Base-by-base conservation (phyloP, 1,139 yeast species). In the Meyerozyma smithsonii region DNA sequence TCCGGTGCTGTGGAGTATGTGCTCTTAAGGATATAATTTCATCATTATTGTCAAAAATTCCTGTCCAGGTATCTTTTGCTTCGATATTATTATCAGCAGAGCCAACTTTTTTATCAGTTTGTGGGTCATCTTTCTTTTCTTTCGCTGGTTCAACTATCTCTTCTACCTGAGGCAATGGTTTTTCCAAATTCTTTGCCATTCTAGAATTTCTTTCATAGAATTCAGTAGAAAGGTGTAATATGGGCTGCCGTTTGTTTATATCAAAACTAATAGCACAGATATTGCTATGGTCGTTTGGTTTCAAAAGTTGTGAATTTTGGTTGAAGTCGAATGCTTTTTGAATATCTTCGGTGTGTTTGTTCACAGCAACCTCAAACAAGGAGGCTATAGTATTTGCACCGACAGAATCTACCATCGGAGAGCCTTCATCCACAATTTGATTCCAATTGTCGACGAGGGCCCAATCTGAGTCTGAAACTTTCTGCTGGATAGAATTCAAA, bases 381-480 rank as follows among this genome's bases (percentile, higher is more conserved):
- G 17, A 12, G 3, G 30, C 30, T n/a, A 26, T 26, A 3, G 12
- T 26, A 5, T 14, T n/a, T 8, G 8, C 15, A 26, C 17, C 17
- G 4, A 26, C 15, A 10, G 30, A 26, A n/a, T 26, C 30, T 10
- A n/a, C 30, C 12, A 14, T n/a, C 8, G 17, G 8, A 26, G 12
- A 12, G 4, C 4, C n/a, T 6, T 11, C 6, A 11, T 5, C 30
- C 17, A 8, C 30, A n/a, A 14, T 26, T 26, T 14, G 10, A 7
- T 26, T n/a, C 34, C 34, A 30, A 8, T 30, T 18, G 15, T 30
- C 34, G 12, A 30, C 34, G 7, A 30, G 20, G 14, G 20, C 21
- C 34, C 34, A 30, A n/a, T 30, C 34, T 10, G 34, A 30, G 20
- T 30, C 34, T 11, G 23, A 4, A 12, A 36, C 15, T 7, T 25